Conservation (phyloP, 345 rosid species). For the Eucalyptus tenuipes region DNA sequence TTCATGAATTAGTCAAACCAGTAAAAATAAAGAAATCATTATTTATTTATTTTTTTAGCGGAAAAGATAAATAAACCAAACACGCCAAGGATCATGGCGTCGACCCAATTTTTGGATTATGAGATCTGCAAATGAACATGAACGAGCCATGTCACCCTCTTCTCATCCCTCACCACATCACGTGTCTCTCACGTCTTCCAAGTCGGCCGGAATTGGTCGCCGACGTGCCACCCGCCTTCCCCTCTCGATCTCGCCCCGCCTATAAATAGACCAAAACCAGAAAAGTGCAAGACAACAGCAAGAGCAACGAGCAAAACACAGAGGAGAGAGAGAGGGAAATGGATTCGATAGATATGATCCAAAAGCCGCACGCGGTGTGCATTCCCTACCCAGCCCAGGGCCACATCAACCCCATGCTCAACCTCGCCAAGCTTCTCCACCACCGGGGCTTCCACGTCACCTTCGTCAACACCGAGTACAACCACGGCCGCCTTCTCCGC, state of each 20-base stretch:
- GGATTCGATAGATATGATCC: neutral
- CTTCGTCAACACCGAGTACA: constrained; percentile 40
- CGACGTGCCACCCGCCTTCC: neutral
- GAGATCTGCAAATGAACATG: neutral
- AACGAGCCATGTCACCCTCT: neutral
- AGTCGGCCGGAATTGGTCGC: neutral
- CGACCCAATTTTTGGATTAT: neutral
- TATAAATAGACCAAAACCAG: neutral
- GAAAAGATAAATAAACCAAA: neutral
- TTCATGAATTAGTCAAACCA: neutral
- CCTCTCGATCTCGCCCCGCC: neutral
- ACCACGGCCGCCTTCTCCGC: constrained; percentile 26
- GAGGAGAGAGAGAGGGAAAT: neutral
- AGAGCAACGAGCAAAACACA: too few relatives aligned
- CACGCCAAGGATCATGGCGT: neutral
- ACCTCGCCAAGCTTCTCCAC: constrained; percentile 39
- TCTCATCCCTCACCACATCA: neutral
- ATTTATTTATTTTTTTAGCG: too few relatives aligned
- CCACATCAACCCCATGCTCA: constrained; percentile 43
- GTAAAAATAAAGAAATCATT: neutral
- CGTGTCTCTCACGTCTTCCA: neutral
- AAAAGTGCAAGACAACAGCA: too few relatives aligned
- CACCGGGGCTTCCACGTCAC: constrained; percentile 30
- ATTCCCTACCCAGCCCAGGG: constrained; percentile 51
- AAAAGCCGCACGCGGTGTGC: constrained; percentile 35